Conservation (phyloP, 2,329 filamentous ascomycete species). For the Biscogniauxia marginata region DNA sequence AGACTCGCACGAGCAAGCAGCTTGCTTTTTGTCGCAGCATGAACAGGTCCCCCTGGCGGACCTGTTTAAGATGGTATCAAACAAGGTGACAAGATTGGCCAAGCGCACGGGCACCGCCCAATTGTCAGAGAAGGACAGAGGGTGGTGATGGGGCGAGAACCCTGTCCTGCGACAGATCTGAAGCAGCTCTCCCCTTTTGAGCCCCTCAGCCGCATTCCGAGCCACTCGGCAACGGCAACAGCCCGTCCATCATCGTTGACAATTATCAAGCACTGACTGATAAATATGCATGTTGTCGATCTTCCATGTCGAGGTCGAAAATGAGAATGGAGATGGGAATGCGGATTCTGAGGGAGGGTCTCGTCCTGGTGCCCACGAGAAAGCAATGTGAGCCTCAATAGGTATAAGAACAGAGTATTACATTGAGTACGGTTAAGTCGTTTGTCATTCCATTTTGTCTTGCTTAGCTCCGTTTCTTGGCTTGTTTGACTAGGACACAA, state of each 20-base stretch:
- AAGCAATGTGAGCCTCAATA: neutral
- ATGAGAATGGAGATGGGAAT: too few species aligned
- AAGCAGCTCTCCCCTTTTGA: constrained; percentile 19
- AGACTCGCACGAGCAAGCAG: constrained; percentile 9
- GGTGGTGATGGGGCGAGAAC: constrained; percentile 1
- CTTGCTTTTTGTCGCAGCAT: constrained; percentile 12
- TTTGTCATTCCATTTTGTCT: neutral
- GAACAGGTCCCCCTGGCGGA: neutral
- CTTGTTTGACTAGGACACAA: neutral
- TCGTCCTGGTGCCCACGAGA: neutral
- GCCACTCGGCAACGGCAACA: neutral
- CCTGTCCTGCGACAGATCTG: constrained; percentile 25
- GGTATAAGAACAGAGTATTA: neutral
- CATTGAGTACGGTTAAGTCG: neutral
- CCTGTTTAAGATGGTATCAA: constrained; percentile 20
- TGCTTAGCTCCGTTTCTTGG: neutral
- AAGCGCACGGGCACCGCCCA: constrained; percentile 3
- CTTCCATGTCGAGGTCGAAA: neutral
- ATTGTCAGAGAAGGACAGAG: constrained; percentile 11
- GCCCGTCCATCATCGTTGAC: neutral
- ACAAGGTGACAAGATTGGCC: constrained; percentile 19
- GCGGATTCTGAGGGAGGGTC: neutral
- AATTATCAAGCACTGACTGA: neutral
- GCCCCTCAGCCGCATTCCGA: neutral
- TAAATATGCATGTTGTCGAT: neutral